Evolutionary conservation across 495 filamentous ascomycete species (phyloP), one percentile per base, ranked within the genome.

Genomic region (Hypoxylon rickii): DNA sequence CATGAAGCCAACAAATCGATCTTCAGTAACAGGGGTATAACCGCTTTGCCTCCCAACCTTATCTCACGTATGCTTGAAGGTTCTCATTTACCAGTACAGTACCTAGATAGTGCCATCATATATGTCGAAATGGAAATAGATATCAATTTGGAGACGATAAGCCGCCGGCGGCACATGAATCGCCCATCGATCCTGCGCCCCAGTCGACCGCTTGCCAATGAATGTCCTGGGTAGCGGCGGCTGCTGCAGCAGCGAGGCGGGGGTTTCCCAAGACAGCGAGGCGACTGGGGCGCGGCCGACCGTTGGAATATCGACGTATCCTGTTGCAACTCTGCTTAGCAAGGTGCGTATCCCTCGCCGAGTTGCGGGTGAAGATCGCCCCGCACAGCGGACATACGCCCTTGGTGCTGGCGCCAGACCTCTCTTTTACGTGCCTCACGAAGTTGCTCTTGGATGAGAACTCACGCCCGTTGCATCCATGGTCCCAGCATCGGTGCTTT

Each of bases 371-470:
- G 58, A 96, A 96, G 49, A 94, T 89, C 5, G 91, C 90, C 13
- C 90, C 89, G 68, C 91, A 96, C 42, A 89, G 81, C 18, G 89
- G 89, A 60, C 91, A 96, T 31, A 85, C 83, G 13, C 89, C 88
- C 70, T 96, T 96, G 4, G 86, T 76, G 29, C 92, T 89, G 10
- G 87, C 89, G 3, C 91, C 91, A 1, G 89, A 92, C 68, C 92
- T 92, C 70, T 96, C 91, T 13, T 92, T 83, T 66, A 96, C 89
- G 68, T 96, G 91, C 22, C 91, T 80, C 13, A 96, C 80, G 2
- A 96, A 81, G 70, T 96, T 96, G 83, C 90, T 95, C 64, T 95
- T 95, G 15, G 91, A 96, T 7, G 89, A 95, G 67, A 96, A 96
- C 58, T 93, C 87, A n/a, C 90, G 86, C 17, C 91, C 91, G 66